Evolutionary conservation across 1,284 basidiomycete species (phyloP), one percentile per base, ranked within the genome.

Genomic region (Golubevia pallescens): DNA sequence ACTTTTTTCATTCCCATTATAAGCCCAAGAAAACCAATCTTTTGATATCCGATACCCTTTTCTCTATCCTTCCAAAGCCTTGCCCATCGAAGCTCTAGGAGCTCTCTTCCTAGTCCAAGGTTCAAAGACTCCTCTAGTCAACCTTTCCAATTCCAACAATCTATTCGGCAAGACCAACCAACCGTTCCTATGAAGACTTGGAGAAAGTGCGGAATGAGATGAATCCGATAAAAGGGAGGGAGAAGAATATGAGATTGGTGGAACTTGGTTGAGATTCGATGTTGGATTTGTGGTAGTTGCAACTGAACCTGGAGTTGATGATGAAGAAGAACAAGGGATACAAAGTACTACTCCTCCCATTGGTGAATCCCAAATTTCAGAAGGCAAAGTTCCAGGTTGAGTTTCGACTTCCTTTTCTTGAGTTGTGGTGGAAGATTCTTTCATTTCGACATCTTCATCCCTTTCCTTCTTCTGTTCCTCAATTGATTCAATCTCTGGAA

Each of bases 71-170:
- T 10, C 34, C 5, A 38, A 10, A 38, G 34, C 3, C 10, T 10
- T 38, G 10, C 34, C 34, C 34, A 38, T 38, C 34, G 34, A 38
- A 38, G 34, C 34, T 38, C 34, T 42, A 20, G 65, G 65, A 14
- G 65, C 65, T 20, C 60, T n/a, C 57, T 58, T 67, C 42, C 67
- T 38, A 10, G 57, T 68, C 67, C 63, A 68, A 14, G 58, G 42
- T 55, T 65, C 63, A 21, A 68, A 58, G 1, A 68, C 59, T 51
- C 57, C 62, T 16, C 53, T 52, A 16, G 64, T 28, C n/a, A 68
- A 24, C 7, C 67, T 59, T 38, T 68, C 63, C n/a, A 65, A 24
- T 53, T 68, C 67, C 16, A 68, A 16, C 6, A 62, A 24, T 53
- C 38, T 48, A 16, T 59, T 34, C 14, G 57, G 42, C 21, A 68